A percentile compares a stretch with the other conserved stretches of the same genome.
phyloP scores from a whole-genome alignment of 2,329 filamentous ascomycete species.

The Exserohilum rostratum region DNA sequence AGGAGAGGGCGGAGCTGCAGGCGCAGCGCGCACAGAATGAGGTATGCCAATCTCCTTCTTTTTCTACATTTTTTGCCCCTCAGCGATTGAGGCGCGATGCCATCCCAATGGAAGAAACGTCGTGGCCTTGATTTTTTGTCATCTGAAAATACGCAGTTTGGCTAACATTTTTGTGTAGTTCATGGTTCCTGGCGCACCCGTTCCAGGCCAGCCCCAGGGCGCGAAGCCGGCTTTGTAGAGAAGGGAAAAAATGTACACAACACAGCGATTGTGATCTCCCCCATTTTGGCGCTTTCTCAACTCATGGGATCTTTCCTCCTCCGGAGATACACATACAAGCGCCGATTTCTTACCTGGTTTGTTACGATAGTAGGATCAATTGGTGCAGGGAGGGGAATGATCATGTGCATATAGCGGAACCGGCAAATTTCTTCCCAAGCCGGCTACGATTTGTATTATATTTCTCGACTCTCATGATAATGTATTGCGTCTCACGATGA shows the following conservation, averaged over 20 bases:
- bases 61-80: no score
- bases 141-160: neutral
- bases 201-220: conserved; percentile 30
- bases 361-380: conserved; percentile 21
- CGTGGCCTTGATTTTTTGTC: no score
- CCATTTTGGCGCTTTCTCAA: neutral
- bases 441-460: conserved; percentile 34
- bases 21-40: conserved; percentile 83
- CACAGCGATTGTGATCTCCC: conserved; percentile 4
- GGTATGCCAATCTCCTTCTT: conserved; percentile 50
- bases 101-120: no score
- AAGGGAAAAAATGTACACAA: neutral
- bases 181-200: conserved; percentile 39
- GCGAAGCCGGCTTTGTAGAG: conserved; percentile 47
- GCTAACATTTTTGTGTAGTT: conserved; percentile 35
- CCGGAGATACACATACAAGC: neutral
- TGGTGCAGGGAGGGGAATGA: conserved; percentile 13
- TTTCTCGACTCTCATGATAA: conserved; percentile 38
- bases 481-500: conserved; percentile 23
- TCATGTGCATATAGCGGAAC: conserved; percentile 22
- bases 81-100: no score
- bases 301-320: neutral
- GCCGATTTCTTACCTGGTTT: conserved; percentile 27
- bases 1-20: conserved; percentile 98
- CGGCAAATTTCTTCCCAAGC: conserved; percentile 9